phyloP scores from a whole-genome alignment of 169 alveolate genomes.

The Theileria luwenshuni region DNA sequence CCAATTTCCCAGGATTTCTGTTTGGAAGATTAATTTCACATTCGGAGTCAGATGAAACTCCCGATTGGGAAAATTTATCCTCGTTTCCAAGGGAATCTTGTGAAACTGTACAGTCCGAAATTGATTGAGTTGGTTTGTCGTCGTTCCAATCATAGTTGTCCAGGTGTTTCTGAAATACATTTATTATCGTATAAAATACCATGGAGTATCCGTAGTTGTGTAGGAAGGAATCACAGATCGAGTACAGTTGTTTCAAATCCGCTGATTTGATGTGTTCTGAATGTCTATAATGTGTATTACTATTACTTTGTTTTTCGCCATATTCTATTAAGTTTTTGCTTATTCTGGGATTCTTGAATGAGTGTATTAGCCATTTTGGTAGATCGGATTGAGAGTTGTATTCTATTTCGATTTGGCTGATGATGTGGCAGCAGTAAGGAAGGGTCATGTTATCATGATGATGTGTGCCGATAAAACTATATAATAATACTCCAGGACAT shows the following conservation, averaged over 20 bases:
- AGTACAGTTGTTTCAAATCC: not conserved
- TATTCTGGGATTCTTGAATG: conserved; percentile 55
- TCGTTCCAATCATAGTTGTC: not conserved
- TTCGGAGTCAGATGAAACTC: too few relatives aligned
- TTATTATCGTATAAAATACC: not conserved
- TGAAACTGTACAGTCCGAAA: not conserved
- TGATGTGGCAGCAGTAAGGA: conserved; percentile 64
- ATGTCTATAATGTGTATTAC: not conserved
- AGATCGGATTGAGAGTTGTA: conserved; percentile 46
- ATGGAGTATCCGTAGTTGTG: not conserved
- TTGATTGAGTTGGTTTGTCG: not conserved
- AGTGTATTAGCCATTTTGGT: conserved; percentile 34
- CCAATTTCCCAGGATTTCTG: too few relatives aligned
- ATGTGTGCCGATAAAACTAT: not conserved
- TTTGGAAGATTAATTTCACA: too few relatives aligned
- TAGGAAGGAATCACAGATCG: not conserved
- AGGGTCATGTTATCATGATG: conserved; percentile 32
- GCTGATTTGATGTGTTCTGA: not conserved
- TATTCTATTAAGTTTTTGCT: conserved; percentile 1
- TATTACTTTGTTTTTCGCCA: too few relatives aligned
- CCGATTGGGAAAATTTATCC: not conserved
- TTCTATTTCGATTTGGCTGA: conserved; percentile 41
- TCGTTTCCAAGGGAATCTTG: not conserved
- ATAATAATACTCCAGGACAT: too few relatives aligned
- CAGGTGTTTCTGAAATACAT: not conserved